Conservation (phyloP, 129 eudicot species). For the Chrysanthemum lavandulifolium region DNA sequence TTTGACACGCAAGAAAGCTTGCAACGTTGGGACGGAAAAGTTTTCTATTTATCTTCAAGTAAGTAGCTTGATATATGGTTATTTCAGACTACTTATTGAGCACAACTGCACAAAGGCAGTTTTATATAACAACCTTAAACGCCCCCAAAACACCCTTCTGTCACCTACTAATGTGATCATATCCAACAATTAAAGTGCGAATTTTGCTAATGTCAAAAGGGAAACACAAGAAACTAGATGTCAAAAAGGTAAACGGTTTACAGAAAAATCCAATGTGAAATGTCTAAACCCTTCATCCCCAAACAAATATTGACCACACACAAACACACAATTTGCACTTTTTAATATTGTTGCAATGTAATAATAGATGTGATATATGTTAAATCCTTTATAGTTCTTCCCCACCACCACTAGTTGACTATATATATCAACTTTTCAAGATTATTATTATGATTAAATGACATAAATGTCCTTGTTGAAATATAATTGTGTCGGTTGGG, state of each 20-base stretch:
- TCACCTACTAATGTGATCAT: not conserved
- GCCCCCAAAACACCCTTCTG: too few relatives aligned
- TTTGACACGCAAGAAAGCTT: too few relatives aligned
- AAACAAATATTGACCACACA: constrained; percentile 12
- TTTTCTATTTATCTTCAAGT: too few relatives aligned
- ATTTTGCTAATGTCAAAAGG: constrained; percentile 19
- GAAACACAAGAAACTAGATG: constrained; percentile 18
- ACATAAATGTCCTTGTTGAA: constrained; percentile 28
- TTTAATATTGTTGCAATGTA: not conserved
- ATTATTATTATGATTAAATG: constrained; percentile 12
- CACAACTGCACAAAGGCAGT: too few relatives aligned
- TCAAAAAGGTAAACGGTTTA: constrained; percentile 19
- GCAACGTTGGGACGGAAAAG: too few relatives aligned
- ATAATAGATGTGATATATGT: not conserved
- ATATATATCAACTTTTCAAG: not conserved
- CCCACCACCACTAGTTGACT: constrained; percentile 4
- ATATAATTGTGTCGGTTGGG: constrained; percentile 44
- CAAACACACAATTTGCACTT: not conserved
- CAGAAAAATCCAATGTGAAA: not conserved
- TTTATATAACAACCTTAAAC: too few relatives aligned
- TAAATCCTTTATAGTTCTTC: not conserved
- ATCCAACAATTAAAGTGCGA: not conserved
- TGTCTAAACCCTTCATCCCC: constrained; percentile 21
- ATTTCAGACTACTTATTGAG: too few relatives aligned
- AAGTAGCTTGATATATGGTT: too few relatives aligned